A percentile compares a stretch with the other conserved stretches of the same genome.
Evolutionary conservation across 2,329 filamentous ascomycete genomes (phyloP).

Genomic region (Plectosphaerella plurivora): DNA sequence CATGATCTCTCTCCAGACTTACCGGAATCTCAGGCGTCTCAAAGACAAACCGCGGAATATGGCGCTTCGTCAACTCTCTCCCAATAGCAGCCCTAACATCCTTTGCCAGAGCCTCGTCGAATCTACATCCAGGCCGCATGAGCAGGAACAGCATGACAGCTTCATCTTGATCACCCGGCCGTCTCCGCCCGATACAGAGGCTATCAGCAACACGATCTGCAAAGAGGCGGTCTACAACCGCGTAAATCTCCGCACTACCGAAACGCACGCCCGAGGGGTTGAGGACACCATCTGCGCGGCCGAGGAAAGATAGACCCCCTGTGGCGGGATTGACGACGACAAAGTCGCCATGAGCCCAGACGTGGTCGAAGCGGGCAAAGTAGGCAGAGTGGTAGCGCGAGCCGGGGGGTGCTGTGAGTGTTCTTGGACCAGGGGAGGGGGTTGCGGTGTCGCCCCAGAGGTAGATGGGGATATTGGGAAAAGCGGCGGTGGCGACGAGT

Average conservation of each 20-base stretch:
- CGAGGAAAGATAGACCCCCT: conserved; percentile 60
- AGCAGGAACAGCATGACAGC: conserved; percentile 51
- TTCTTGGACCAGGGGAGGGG: conserved; percentile 11
- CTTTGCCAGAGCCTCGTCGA: conserved; percentile 49
- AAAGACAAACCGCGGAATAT: conserved; percentile 76
- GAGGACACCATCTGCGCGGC: conserved; percentile 72
- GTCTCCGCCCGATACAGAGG: conserved; percentile 74
- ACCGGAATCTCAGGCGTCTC: conserved; percentile 78
- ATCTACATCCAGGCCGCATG: conserved; percentile 50
- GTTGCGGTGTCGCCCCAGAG: conserved; percentile 53
- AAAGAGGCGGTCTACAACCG: conserved; percentile 65
- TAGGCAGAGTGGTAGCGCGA: conserved; percentile 57
- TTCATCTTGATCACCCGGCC: conserved; percentile 53
- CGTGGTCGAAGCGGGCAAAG: conserved; percentile 58
- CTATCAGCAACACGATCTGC: conserved; percentile 60
- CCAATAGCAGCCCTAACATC: conserved; percentile 62
- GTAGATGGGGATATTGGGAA: conserved; percentile 70
- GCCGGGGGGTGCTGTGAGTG: conserved; percentile 33
- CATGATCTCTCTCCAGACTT: conserved; percentile 27
- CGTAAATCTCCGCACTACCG: conserved; percentile 76
- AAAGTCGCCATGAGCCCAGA: conserved; percentile 84
- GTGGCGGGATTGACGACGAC: conserved; percentile 66
- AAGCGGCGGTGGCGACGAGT: conserved; percentile 64
- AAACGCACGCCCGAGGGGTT: conserved; percentile 78
- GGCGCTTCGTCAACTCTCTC: conserved; percentile 63